These are phyloP conservation scores for Vanrija pseudolonga DNA, from an alignment of 1,284 basidiomycete species.

Conservation along the genomic window DNA sequence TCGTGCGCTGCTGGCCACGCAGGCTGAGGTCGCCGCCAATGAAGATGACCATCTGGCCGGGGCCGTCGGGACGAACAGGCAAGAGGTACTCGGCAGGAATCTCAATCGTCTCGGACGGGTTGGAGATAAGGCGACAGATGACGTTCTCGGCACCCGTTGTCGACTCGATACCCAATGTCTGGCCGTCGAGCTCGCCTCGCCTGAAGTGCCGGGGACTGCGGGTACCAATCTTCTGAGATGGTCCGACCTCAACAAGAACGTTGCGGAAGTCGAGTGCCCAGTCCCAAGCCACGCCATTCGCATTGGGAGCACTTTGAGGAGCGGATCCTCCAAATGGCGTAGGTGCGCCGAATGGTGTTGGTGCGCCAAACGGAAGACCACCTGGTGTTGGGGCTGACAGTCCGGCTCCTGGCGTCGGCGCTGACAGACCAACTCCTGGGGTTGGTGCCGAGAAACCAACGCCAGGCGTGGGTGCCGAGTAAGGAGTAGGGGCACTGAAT, in stretches of 20 bases:
- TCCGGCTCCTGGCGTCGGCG: conserved; percentile 49
- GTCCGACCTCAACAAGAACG: conserved; percentile 40
- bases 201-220: conserved; percentile 44
- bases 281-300: conserved; percentile 31
- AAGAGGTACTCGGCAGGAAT: conserved; percentile 40
- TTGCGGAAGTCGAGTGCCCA: conserved; percentile 48
- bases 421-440: conserved; percentile 25
- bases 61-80: conserved; percentile 32
- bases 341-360: conserved; percentile 53
- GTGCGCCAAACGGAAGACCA: conserved; percentile 20
- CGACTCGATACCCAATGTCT: conserved; percentile 33
- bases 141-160: conserved; percentile 20
- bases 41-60: conserved; percentile 37
- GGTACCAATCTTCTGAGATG: conserved; percentile 25
- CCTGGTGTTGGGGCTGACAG: conserved; percentile 46
- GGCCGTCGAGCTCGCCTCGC: conserved; percentile 34
- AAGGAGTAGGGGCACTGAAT: conserved; percentile 49
- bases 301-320: neutral
- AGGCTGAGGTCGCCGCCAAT: conserved; percentile 24
- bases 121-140: conserved; percentile 26
- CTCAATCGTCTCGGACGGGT: conserved; percentile 22
- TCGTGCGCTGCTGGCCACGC: conserved; percentile 38
- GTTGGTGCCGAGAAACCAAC: conserved; percentile 45
- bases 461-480: conserved; percentile 50
- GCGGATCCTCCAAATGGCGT: conserved; percentile 40